Base-by-base conservation (phyloP, 352 stramenopile species). In the Phytophthora pini region DNA sequence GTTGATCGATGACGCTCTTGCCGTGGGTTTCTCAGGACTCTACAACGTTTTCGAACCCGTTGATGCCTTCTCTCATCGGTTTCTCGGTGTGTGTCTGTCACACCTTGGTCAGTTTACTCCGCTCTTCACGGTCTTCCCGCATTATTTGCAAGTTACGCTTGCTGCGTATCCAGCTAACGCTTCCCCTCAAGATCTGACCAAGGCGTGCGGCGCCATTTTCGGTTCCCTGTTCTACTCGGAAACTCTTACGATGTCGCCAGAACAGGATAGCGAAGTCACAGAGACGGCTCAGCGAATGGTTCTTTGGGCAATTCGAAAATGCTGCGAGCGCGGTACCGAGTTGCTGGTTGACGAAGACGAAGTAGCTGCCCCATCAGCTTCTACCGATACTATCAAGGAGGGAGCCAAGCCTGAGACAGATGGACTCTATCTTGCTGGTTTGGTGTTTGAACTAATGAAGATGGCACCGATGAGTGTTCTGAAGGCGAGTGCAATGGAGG, bases 381-480 rank as follows among this genome's bases (percentile, higher is more conserved):
- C 31, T 38, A 46, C 5, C 0, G 47, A 60, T 45, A 34, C 5
- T 47, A 13, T 22, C 10, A 40, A 50, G 17, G n/a, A 67, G 13
- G 34, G 22, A 38, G n/a, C 11, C 27, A 51, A 44, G 20, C 58
- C 24, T 17, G 63, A 74, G 29, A 72, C 61, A 9, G 58, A 78
- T 44, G 77, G 72, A 7, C n/a, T 90, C 11, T 86, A 87, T 44
- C 56, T 90, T 5, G 68, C 75, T 2, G 76, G 76, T 1, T 52
- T 90, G 46, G 63, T 89, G 32, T 76, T 86, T 55, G 82, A 90
- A 27, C 59, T 88, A n/a, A 64, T 83, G 54, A 90, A 90, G 56
- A 86, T 90, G 65, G 58, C 66, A 4, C 82, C 79, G 5, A 51
- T 89, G n/a, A 62, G 71, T n/a, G 48, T 87, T 15, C 52, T 89